Evolutionary conservation across 768 basidiomycete species (phyloP), one percentile per base, ranked within the genome.

Genomic region (Phlegmacium glaucopus): DNA sequence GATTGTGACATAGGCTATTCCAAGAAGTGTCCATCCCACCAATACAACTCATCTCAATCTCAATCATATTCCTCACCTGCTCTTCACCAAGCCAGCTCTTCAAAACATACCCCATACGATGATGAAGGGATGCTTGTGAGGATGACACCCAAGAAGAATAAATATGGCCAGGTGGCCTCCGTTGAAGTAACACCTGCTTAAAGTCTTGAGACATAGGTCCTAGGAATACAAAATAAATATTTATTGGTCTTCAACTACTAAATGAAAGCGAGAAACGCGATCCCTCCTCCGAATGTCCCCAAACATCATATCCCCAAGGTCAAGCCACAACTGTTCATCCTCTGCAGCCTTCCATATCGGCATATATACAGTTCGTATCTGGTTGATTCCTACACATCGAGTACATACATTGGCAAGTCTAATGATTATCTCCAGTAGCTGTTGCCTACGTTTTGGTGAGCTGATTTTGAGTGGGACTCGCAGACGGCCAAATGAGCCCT

Each of bases 401-500:
- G 65, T 53, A 0, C 63, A 59, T 7, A 76, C 35, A 57, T 78
- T 75, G 49, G 62, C 52, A 10, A 70, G 48, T 4, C 65, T 56
- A 1, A 66, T 22, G 46, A 64, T 66, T 9, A 54, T 62, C 55
- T 74, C 71, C 1, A 75, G 46, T 7, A 74, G 55, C 30, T 66
- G 50, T 18, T 53, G 53, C 3, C 67, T 45, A 5, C 27, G 18
- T 6, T 53, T 44, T 40, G 45, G 9, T 13, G 67, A 42, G 25
- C 61, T 49, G 15, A 71, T 63, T 12, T 61, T 45, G 8, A 76
- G 57, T 1, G 70, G 75, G 1, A 76, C 45, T 1, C 64, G 56
- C 4, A 77, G 59, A 10, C 64, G 57, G 5, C 72, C 69, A 61
- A 73, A 76, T 1, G 66, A 69, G 6, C 69, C 70, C 43, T 74